Evolutionary conservation across 495 filamentous ascomycete genomes (phyloP), one percentile per base, ranked within the genome.

Genomic region (Daldinia caldariorum): DNA sequence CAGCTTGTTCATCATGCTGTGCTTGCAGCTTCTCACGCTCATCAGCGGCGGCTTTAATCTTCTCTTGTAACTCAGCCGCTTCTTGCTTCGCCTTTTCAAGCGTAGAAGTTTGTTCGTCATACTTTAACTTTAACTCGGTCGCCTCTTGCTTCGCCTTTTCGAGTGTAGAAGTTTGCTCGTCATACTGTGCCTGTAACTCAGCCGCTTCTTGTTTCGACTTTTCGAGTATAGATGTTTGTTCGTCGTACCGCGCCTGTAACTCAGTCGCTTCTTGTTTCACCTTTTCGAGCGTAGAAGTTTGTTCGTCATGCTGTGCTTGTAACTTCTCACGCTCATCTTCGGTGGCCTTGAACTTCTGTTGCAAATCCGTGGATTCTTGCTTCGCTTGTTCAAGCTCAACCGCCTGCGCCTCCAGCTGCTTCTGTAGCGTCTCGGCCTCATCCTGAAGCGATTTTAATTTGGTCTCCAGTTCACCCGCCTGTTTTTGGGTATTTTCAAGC

Each of bases 401-500:
- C 0, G 43, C 38, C 34, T 61, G 70, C 18, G 22, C 20, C 22
- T 64, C 50, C n/a, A 63, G 59, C 18, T 71, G 58, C 38, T 55
- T 58, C 34, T 71, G 51, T 4, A 71, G 45, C 3, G 53, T 6
- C 18, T 67, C 63, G 12, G 32, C 55, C 20, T 68, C 64, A 4
- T 61, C 65, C n/a, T 68, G 31, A 12, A 57, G 32, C n/a, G 70
- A 57, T 8, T 72, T 61, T 18, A 72, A 29, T 26, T 58, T 43
- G 7, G 29, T 57, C 18, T 72, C 60, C 9, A 72, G n/a, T 49
- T 72, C 49, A 6, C 56, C 34, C n/a, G 56, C 61, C 37, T 72
- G 64, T 57, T 68, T 49, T 51, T 72, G 63, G 4, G 56, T 50
- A 32, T n/a, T 65, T 56, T 65, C 65, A 9, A 72, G 64, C 37